phyloP scores from a whole-genome alignment of 371 early-diverging fungal species.

The Sporodiniella umbellata region DNA sequence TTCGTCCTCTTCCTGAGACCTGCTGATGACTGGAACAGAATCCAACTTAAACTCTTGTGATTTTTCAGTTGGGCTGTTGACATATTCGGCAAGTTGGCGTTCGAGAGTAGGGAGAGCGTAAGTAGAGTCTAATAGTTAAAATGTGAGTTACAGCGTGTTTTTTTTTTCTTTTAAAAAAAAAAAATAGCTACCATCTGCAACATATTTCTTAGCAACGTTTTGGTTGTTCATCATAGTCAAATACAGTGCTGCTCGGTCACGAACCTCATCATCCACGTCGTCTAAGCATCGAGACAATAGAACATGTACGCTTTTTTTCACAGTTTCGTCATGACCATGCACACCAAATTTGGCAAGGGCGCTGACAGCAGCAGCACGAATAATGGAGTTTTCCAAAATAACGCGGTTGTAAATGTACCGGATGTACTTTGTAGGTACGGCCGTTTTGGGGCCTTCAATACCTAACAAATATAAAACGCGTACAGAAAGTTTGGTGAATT shows the following conservation, averaged over 20 bases:
- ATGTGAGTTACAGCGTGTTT: not conserved
- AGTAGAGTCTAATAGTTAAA: constrained; percentile 66
- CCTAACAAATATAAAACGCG: constrained; percentile 94
- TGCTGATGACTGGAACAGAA: constrained; percentile 75
- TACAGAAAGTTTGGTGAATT: constrained; percentile 95
- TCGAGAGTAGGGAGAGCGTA: constrained; percentile 87
- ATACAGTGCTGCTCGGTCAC: constrained; percentile 94
- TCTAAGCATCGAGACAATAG: constrained; percentile 92
- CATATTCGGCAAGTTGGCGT: constrained; percentile 79
- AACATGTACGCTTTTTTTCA: constrained; percentile 79
- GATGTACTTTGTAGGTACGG: constrained; percentile 91
- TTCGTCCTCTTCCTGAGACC: constrained; percentile 77
- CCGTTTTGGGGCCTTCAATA: constrained; percentile 89
- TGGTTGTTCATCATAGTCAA: constrained; percentile 75
- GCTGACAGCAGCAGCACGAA: constrained; percentile 96
- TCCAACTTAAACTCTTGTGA: constrained; percentile 74
- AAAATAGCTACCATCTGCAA: constrained; percentile 54
- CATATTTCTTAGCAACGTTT: constrained; percentile 51
- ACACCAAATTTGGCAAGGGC: constrained; percentile 94
- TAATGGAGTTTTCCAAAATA: constrained; percentile 94
- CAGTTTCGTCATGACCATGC: constrained; percentile 68
- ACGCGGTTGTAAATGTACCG: constrained; percentile 98
- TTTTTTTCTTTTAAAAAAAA: too few relatives aligned
- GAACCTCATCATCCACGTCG: constrained; percentile 97
- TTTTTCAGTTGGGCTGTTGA: constrained; percentile 62